Evolutionary conservation across 176 grass and related monocot genomes (phyloP), one percentile per base, ranked within the genome.

Genomic region (Panicum miliaceum): DNA sequence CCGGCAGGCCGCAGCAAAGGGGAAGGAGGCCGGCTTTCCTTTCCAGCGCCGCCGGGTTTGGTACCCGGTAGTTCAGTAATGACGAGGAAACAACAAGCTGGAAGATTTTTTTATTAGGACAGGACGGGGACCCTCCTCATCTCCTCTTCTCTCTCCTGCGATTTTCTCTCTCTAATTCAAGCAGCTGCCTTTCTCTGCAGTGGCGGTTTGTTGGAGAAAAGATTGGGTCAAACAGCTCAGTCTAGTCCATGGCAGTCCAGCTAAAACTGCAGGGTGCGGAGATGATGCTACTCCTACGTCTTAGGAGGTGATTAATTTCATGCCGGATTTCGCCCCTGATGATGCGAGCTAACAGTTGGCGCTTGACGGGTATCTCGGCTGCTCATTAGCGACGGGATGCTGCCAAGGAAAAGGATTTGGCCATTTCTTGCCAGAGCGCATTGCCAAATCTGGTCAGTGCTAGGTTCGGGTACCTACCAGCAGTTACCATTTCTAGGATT

Each of bases 1-100:
- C 78, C 77, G 63, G 87, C 73, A 76, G 65, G 76, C 46, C 62
- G 86, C 77, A 74, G 47, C 71, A 51, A 80, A 51, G 70, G 57
- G 43, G 36, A 9, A 37, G 77, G 71, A 23, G 41, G 25, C 70
- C 46, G 70, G 42, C 13, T 73, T 51, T 32, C 35, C 78, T 89
- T 62, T 51, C 40, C 79, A 65, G 47, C 70, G 66, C 86, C 76
- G 79, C 40, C 42, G 58, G n/a, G 47, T 68, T 67, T 77, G 80
- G 86, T 81, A 27, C 48, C 64, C 15, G 64, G 64, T 80, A 22
- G 53, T 5, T 78, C 47, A 85, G 71, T 69, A 84, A 70, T 68
- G 43, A 82, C 37, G 37, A 76, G 71, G 72, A 81, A 18, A 86
- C 65, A 71, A 45, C 68, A 42, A 60, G n/a, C 51, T 20, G 51